These are phyloP conservation scores for Harringtonia aguacate DNA, from an alignment of 2,329 filamentous ascomycete species.

Conservation along the genomic window DNA sequence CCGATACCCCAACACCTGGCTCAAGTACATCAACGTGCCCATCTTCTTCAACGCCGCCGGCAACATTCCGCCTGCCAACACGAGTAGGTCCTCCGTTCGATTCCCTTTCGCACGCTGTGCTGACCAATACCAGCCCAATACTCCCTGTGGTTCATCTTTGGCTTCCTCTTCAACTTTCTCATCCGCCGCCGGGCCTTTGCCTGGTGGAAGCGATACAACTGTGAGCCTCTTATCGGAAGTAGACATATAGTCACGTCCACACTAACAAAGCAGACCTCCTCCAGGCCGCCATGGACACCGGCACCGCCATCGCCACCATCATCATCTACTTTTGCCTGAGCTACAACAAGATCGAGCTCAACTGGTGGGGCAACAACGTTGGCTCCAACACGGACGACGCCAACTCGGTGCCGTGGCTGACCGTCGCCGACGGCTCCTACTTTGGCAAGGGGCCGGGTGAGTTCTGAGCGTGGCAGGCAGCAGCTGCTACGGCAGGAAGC, in stretches of 20 bases:
- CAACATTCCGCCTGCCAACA: conserved; percentile 9
- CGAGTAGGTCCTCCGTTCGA: conserved; percentile 1
- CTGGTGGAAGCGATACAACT: conserved; percentile 10
- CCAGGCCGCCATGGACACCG: conserved; percentile 15
- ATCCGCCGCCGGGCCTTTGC: conserved; percentile 47
- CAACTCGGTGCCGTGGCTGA: conserved; percentile 5
- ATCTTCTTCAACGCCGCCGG: conserved; percentile 9
- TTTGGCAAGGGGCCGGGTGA: conserved; percentile 5
- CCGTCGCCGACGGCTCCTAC: background rate
- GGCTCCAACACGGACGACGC: conserved; percentile 5
- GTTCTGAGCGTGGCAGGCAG: no score
- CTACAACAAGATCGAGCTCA: conserved; percentile 24
- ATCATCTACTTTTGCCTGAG: conserved; percentile 38
- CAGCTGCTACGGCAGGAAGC: no score
- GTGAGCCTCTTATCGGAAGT: background rate
- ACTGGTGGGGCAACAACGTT: conserved; percentile 40
- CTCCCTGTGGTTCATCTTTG: conserved; percentile 23
- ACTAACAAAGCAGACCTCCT: conserved; percentile 2
- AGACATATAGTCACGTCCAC: background rate
- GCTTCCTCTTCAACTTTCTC: conserved; percentile 48
- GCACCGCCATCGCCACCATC: conserved; percentile 44
- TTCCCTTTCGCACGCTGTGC: background rate
- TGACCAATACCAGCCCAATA: conserved; percentile 5
- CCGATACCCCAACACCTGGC: conserved; percentile 6
- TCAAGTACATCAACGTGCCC: conserved; percentile 8